Evolutionary conservation across 371 early-diverging fungal genomes (phyloP).

Genomic region (Apophysomyces trapeziformis): DNA sequence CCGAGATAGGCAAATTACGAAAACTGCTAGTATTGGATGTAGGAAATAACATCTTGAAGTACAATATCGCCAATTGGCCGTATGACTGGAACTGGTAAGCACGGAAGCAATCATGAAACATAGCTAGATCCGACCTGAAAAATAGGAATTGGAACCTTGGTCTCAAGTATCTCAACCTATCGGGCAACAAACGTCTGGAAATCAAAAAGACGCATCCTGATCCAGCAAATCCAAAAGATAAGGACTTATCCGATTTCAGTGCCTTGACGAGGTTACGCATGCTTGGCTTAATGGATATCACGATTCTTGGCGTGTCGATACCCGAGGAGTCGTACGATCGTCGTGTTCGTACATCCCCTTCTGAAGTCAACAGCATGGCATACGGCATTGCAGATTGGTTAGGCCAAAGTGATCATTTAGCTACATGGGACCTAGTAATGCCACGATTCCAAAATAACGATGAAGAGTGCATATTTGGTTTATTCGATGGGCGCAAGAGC

Average conservation of each 20-base stretch:
- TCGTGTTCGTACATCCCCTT: constrained; percentile 85
- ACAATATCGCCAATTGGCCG: constrained; percentile 94
- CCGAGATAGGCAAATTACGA: constrained; percentile 85
- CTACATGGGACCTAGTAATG: constrained; percentile 82
- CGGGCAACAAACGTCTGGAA: constrained; percentile 89
- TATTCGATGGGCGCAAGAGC: constrained; percentile 82
- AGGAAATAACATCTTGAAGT: constrained; percentile 86
- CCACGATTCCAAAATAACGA: constrained; percentile 81
- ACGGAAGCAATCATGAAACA: background rate
- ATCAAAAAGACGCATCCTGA: constrained; percentile 74
- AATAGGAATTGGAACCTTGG: constrained; percentile 88
- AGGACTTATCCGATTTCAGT: constrained; percentile 79
- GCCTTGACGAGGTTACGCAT: constrained; percentile 75
- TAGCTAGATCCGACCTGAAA: no score
- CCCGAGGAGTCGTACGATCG: constrained; percentile 85
- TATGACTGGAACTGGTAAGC: constrained; percentile 95
- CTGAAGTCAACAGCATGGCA: constrained; percentile 78
- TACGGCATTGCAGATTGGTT: constrained; percentile 90
- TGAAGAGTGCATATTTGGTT: constrained; percentile 87
- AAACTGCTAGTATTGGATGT: constrained; percentile 82
- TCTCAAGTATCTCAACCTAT: constrained; percentile 87
- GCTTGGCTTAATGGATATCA: constrained; percentile 90
- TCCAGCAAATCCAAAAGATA: constrained; percentile 41
- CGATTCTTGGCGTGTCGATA: constrained; percentile 74
- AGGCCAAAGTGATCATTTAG: constrained; percentile 66